Evolutionary conservation across 202 grass and related monocot species (phyloP).

Genomic region (Elaeis oleifera): DNA sequence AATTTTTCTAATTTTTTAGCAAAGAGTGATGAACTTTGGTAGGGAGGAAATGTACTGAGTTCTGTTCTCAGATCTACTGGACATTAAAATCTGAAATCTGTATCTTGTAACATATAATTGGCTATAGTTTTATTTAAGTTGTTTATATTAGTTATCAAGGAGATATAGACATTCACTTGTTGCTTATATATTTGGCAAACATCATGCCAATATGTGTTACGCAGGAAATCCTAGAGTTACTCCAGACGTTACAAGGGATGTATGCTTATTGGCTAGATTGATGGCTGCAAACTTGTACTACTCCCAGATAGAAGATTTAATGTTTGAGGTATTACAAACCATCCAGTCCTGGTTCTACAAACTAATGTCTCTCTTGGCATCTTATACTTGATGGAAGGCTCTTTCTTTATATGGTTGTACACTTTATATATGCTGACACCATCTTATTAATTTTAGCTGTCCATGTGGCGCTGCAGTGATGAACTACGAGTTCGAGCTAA

Average conservation of each 20-base stretch:
- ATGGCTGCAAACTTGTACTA: constrained; percentile 98
- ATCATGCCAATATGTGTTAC: constrained; percentile 24
- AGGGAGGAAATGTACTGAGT: no score
- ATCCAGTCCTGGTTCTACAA: neutral
- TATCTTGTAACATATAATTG: no score
- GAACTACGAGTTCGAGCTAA: constrained; percentile 60
- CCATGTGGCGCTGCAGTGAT: constrained; percentile 89
- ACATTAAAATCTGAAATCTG: no score
- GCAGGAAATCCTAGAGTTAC: constrained; percentile 98
- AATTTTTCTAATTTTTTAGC: no score
- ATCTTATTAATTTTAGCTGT: constrained; percentile 39
- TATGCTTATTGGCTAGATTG: constrained; percentile 93
- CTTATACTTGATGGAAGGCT: neutral
- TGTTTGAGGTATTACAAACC: constrained; percentile 79
- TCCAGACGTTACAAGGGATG: constrained; percentile 94
- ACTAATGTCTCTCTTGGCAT: no score
- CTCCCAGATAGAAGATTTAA: constrained; percentile 96
- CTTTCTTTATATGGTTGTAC: neutral
- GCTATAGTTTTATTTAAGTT: no score
- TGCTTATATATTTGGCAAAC: neutral
- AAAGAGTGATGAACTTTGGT: no score
- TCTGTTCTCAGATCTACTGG: no score
- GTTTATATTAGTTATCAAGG: no score
- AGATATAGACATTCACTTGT: no score
- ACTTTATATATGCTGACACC: neutral